These are phyloP conservation scores for Talaromyces atroroseus DNA, from an alignment of 2,329 filamentous ascomycete genomes.

Conservation along the genomic window DNA sequence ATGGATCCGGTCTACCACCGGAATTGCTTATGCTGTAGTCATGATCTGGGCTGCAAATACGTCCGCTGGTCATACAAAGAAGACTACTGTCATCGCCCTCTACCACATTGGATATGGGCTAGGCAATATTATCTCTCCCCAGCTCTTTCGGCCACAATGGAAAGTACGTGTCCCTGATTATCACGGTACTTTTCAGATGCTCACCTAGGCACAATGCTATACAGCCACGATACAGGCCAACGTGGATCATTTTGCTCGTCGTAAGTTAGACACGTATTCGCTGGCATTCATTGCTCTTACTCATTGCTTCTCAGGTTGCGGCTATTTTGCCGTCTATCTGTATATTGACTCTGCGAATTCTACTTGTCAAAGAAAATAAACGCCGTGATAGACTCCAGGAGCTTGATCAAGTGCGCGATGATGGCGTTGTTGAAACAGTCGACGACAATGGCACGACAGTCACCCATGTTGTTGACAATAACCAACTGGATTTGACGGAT, in stretches of 20 bases:
- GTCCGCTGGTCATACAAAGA: slow-evolving; percentile 40
- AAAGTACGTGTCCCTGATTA: slow-evolving; percentile 14
- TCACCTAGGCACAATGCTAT: neutral
- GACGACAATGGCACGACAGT: slow-evolving; percentile 22
- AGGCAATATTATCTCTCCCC: slow-evolving; percentile 41
- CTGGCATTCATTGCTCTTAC: slow-evolving; percentile 18
- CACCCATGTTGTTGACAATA: slow-evolving; percentile 30
- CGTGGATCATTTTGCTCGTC: slow-evolving; percentile 22
- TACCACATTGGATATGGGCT: slow-evolving; percentile 33
- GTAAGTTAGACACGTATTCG: slow-evolving; percentile 27
- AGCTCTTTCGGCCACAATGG: slow-evolving; percentile 35
- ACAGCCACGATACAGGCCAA: slow-evolving; percentile 19
- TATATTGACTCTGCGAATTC: slow-evolving; percentile 37
- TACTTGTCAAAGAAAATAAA: slow-evolving; percentile 38
- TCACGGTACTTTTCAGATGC: neutral
- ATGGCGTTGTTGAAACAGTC: slow-evolving; percentile 21
- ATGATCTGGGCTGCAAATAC: slow-evolving; percentile 38
- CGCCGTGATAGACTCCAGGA: slow-evolving; percentile 29
- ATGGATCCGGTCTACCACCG: slow-evolving; percentile 34
- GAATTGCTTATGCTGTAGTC: slow-evolving; percentile 35
- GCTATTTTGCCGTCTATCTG: slow-evolving; percentile 36
- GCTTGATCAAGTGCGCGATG: slow-evolving; percentile 18
- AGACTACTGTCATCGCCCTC: slow-evolving; percentile 28
- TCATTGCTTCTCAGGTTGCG: slow-evolving; percentile 29
- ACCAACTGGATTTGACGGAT: slow-evolving; percentile 33